These are phyloP conservation scores for Tuber melanosporum DNA, from an alignment of 495 filamentous ascomycete genomes.

Conservation along the genomic window DNA sequence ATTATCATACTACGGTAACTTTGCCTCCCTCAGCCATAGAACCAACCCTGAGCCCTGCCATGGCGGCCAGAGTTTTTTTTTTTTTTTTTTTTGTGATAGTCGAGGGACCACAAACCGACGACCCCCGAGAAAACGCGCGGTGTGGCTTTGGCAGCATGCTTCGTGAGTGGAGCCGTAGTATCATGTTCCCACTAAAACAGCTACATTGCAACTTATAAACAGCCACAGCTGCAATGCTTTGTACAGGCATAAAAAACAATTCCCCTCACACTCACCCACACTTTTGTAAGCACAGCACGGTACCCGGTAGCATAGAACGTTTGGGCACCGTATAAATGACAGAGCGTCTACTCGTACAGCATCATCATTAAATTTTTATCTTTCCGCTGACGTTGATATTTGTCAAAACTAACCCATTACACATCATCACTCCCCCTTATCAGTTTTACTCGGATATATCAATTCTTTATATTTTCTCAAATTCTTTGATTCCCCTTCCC, in stretches of 20 bases:
- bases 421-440: neutral
- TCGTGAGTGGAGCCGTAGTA: neutral
- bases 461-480: neutral
- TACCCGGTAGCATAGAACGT: neutral
- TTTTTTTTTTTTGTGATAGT: neutral
- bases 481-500: neutral
- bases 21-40: constrained; percentile 10
- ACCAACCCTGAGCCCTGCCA: neutral
- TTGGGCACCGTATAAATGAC: neutral
- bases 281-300: neutral
- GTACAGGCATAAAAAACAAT: neutral
- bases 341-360: too few relatives aligned
- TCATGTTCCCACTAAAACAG: neutral
- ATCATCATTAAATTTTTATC: neutral
- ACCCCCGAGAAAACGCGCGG: neutral
- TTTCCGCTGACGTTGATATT: neutral
- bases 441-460: neutral
- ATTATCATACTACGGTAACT: neutral
- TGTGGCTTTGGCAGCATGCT: neutral
- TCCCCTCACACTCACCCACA: neutral
- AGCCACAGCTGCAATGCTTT: neutral
- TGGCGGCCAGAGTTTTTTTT: neutral
- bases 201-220: neutral
- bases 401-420: neutral
- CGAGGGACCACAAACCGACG: neutral